A percentile compares a stretch with the other conserved stretches of the same genome.
phyloP scores from a whole-genome alignment of 768 basidiomycete species.

The Leucosporidium creatinivorum region DNA sequence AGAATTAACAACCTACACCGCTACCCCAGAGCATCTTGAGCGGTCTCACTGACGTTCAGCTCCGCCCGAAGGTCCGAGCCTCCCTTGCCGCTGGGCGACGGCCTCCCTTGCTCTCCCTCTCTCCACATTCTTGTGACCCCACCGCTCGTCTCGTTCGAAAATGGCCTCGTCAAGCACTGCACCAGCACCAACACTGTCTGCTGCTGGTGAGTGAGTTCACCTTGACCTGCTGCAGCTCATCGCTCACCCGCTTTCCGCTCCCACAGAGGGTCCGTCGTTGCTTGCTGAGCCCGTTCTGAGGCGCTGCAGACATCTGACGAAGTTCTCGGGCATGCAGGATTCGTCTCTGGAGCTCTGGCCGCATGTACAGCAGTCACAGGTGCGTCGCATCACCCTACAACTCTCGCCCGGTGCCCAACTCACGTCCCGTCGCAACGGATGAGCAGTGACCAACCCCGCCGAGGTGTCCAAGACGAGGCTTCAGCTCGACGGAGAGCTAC shows the following conservation, averaged over 20 bases:
- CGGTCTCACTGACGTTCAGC: too few relatives aligned
- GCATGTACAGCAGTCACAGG: constrained; percentile 72
- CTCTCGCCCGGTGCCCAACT: constrained; percentile 56
- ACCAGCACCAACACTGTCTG: too few relatives aligned
- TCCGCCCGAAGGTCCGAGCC: too few relatives aligned
- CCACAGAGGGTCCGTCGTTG: not conserved
- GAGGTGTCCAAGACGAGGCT: constrained; percentile 78
- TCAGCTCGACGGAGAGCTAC: constrained; percentile 91
- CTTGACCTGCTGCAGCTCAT: not conserved
- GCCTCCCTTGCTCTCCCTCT: too few relatives aligned
- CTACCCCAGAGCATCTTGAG: too few relatives aligned
- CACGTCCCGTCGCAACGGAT: constrained; percentile 47
- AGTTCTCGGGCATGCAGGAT: constrained; percentile 55
- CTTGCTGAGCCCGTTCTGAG: not conserved
- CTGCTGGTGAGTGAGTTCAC: too few relatives aligned
- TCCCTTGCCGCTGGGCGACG: too few relatives aligned
- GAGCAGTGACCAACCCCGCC: not conserved
- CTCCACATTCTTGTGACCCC: too few relatives aligned
- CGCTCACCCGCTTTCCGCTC: not conserved
- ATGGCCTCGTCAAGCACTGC: too few relatives aligned
- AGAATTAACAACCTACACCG: too few relatives aligned
- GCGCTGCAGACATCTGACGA: not conserved
- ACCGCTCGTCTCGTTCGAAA: too few relatives aligned
- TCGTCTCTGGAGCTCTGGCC: constrained; percentile 81
- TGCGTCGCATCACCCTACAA: constrained; percentile 12